Evolutionary conservation across 2,329 filamentous ascomycete species (phyloP).

Genomic region (Arthroderma sp.): DNA sequence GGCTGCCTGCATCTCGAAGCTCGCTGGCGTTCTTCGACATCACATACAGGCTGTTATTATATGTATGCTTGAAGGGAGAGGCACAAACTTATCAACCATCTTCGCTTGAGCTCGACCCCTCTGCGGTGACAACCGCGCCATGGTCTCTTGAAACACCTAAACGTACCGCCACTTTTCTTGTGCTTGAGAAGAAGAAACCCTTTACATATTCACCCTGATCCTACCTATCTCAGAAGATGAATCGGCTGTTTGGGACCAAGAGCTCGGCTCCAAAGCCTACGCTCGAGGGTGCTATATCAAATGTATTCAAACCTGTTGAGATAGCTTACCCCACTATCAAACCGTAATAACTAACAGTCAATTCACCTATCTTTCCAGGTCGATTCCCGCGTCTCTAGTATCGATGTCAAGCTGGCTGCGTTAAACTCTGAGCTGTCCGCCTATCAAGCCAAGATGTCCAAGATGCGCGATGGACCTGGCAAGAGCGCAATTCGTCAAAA

Average conservation of each 20-base stretch:
- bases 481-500: slow-evolving; percentile 89
- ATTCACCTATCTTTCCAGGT: slow-evolving; percentile 34
- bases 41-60: too few species aligned
- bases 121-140: too few species aligned
- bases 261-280: slow-evolving; percentile 79
- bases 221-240: slow-evolving; percentile 47
- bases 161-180: too few species aligned
- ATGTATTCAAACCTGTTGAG: slow-evolving; percentile 38
- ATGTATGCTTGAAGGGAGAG: too few species aligned
- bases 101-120: too few species aligned
- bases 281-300: slow-evolving; percentile 67
- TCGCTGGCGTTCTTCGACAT: too few species aligned
- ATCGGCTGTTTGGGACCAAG: slow-evolving; percentile 86
- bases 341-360: too few species aligned
- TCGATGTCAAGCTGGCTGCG: slow-evolving; percentile 89
- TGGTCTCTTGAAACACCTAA: too few species aligned
- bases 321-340: background rate
- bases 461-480: slow-evolving; percentile 91
- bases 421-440: slow-evolving; percentile 79
- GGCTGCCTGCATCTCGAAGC: too few species aligned
- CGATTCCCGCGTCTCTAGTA: slow-evolving; percentile 66
- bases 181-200: too few species aligned
- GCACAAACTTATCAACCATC: too few species aligned
- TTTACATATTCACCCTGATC: background rate
- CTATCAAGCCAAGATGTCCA: slow-evolving; percentile 75